Percentiles rank a stretch among this genome's conserved stretches.
Evolutionary conservation across 345 rosid genomes (phyloP).

Genomic region (Noccaea caerulescens): DNA sequence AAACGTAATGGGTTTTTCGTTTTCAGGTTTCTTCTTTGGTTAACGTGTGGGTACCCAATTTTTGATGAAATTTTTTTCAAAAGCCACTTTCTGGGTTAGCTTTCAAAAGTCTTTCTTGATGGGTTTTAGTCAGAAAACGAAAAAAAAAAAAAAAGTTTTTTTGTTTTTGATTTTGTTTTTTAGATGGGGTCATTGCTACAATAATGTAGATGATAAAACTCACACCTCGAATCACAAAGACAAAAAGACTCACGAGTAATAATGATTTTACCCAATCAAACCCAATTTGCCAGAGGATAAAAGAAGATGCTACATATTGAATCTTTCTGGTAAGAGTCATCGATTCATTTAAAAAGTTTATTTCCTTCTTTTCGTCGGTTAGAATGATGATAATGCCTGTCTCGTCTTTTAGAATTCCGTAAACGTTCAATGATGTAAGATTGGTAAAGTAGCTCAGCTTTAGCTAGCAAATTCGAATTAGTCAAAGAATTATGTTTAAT

Average conservation of each 20-base stretch:
- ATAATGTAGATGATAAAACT: conserved; percentile 34
- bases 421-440: conserved; percentile 47
- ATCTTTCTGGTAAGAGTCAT: conserved; percentile 38
- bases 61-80: conserved; percentile 28
- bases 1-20: conserved; percentile 24
- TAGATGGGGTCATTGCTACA: conserved; percentile 42
- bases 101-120: conserved; percentile 44
- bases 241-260: conserved; percentile 24
- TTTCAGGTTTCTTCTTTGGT: conserved; percentile 38
- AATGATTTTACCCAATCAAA: conserved; percentile 35
- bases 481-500: conserved; percentile 33
- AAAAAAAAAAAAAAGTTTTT: background rate
- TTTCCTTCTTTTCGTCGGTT: conserved; percentile 21
- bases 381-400: conserved; percentile 39
- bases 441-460: conserved; percentile 46
- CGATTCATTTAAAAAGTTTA: conserved; percentile 5
- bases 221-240: conserved; percentile 34
- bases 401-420: conserved; percentile 36
- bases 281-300: conserved; percentile 12
- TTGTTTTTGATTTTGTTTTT: background rate
- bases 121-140: conserved; percentile 27
- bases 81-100: conserved; percentile 41
- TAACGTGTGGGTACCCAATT: conserved; percentile 42
- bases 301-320: conserved; percentile 11
- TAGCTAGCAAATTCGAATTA: conserved; percentile 40